Base-by-base conservation (phyloP, 768 basidiomycete species). In the Tulasnella sp. region DNA sequence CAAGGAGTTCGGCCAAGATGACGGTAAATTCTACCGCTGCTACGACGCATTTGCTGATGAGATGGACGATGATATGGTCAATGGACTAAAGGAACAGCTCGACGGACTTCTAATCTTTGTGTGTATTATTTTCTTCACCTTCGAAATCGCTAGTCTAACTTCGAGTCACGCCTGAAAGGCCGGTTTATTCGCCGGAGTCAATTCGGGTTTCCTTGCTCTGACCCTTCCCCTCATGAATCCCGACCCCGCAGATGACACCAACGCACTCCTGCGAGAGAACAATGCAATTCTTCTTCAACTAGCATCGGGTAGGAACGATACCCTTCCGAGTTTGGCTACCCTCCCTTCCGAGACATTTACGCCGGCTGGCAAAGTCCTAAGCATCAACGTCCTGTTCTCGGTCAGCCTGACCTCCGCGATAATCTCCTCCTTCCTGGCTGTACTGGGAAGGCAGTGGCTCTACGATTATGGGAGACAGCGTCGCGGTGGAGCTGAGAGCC, bases 111-210 rank as follows among this genome's bases (percentile, higher is more conserved):
- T 69, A 3, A 69, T 69, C 31, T 69, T 69, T 37, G 64, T 69
- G 20, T 9, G 64, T 6, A 24, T n/a, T 54, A 8, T 34, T 14
- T 28, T 16, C 12, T 28, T 16, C 34, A 69, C 64, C 64, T 1
- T 37, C 24, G 8, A 54, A 24, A 69, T 31, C 34, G 24, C 8
- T 12, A 34, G 34, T 14, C 28, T 28, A 20, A 34, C 28, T 31
- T 69, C 37, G 37, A 37, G 37, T 37, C 24, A 69, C 12, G 14
- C 18, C 28, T 28, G 8, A 14, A 8, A 69, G 64, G 64, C 64
- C 14, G 64, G 64, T 69, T 28, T 69, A 24, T 69, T 69, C 31
- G 64, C 64, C 64, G 64, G 64, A 16, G 64, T 69, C 64, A 69
- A 69, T 37, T 69, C 64, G 4, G 64, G 24, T 18, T 69, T 69